Evolutionary conservation across 805 yeast genomes (phyloP).

Genomic region (Zygotorulaspora chibaensis): DNA sequence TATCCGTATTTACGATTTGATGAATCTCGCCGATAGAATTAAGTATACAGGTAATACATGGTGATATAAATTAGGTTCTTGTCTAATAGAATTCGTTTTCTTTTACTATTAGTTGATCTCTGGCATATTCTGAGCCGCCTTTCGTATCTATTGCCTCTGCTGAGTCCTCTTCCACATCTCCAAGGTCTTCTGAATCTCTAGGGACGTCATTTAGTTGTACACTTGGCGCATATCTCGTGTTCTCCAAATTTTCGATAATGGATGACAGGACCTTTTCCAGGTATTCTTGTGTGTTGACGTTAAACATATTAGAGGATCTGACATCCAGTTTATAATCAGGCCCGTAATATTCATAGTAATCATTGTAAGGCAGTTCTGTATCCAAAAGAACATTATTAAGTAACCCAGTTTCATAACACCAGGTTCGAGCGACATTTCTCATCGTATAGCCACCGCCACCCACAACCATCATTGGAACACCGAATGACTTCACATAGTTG

Average conservation of each 20-base stretch:
- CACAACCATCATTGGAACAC: conserved; percentile 81
- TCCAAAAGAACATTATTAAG: conserved; percentile 65
- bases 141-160: conserved; percentile 76
- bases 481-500: conserved; percentile 79
- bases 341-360: conserved; percentile 94
- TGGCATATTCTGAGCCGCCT: conserved; percentile 84
- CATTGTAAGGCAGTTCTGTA: conserved; percentile 80
- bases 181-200: conserved; percentile 77
- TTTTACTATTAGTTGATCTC: conserved; percentile 68
- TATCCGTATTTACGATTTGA: no score
- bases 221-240: conserved; percentile 95
- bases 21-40: no score
- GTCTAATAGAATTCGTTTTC: conserved; percentile 64
- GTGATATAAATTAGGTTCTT: conserved; percentile 2
- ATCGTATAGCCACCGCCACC: conserved; percentile 99
- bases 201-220: conserved; percentile 92
- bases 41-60: no score
- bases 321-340: conserved; percentile 96
- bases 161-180: conserved; percentile 83
- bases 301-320: conserved; percentile 92
- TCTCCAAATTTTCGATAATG: conserved; percentile 72
- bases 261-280: conserved; percentile 77
- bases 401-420: conserved; percentile 92
- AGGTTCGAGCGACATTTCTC: conserved; percentile 85
- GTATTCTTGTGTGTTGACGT: conserved; percentile 91